Evolutionary conservation across 345 rosid genomes (phyloP), one percentile per base, ranked within the genome.

Genomic region (Zanthoxylum bungeanum): DNA sequence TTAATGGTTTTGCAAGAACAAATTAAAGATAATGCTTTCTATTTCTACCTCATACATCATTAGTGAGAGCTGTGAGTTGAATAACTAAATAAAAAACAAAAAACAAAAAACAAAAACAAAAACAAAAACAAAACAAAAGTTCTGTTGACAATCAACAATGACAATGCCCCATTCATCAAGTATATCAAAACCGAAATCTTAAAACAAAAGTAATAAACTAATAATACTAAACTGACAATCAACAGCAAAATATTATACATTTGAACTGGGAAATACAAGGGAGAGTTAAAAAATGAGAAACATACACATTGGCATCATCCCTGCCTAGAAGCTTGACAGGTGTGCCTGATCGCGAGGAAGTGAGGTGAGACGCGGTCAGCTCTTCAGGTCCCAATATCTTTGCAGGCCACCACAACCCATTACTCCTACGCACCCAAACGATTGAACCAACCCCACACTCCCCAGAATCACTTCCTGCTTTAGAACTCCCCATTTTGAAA

Each of bases 331-430:
- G 98, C 82, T 95, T 95, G 73, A 92, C 99, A 3, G 99, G 98
- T 75, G 99, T 95, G 16, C 99, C 97, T 25, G 99, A 86, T 39
- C 97, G 83, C 17, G 99, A 94, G 39, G 99, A 92, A 8, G 91
- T 84, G 56, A 92, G 88, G 66, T 85, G 89, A 63, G 90, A 77
- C 31, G 89, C 82, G 27, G 91, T 80, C 50, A 92, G 89, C 84
- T 95, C 98, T 25, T 91, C 96, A 0, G 89, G 86, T 17, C 89
- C 90, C 28, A 89, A 77, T 74, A 95, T 95, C 85, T 79, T 91
- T 50, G 97, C 99, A 0, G 99, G 99, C 99, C 99, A 95, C 99
- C 98, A 93, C 6, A 98, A 95, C 9, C 99, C 99, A 49, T 95
- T 95, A 80, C 99, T 91, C 77, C 98, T 79, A 60, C 99, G 83